These are phyloP conservation scores for Corynascus novoguineensis DNA, from an alignment of 495 filamentous ascomycete species.

Conservation along the genomic window DNA sequence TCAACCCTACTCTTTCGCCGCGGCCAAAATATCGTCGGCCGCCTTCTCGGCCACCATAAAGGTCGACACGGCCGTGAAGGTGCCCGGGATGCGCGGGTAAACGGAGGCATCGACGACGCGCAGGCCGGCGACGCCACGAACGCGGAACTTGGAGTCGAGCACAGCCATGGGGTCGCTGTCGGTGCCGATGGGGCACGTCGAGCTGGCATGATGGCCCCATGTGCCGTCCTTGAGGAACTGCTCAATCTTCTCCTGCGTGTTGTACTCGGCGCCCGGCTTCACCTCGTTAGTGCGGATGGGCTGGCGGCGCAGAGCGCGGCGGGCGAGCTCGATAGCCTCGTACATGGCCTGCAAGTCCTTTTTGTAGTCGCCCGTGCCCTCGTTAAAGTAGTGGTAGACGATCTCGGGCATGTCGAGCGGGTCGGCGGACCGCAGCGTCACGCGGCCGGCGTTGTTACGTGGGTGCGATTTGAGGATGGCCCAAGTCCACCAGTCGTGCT, in stretches of 20 bases:
- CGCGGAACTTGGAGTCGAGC: slow-evolving; percentile 53
- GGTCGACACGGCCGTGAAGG: slow-evolving; percentile 48
- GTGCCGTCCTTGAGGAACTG: slow-evolving; percentile 46
- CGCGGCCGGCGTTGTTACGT: slow-evolving; percentile 47
- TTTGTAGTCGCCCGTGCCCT: slow-evolving; percentile 15
- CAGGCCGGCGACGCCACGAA: slow-evolving; percentile 51
- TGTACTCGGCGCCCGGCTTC: slow-evolving; percentile 43
- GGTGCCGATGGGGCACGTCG: slow-evolving; percentile 52
- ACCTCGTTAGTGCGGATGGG: slow-evolving; percentile 41
- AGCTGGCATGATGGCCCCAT: slow-evolving; percentile 58
- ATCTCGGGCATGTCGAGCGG: slow-evolving; percentile 52
- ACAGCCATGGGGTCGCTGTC: slow-evolving; percentile 53
- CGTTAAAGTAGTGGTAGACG: slow-evolving; percentile 52
- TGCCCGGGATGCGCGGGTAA: slow-evolving; percentile 54
- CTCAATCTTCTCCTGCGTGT: slow-evolving; percentile 37
- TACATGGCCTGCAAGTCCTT: slow-evolving; percentile 45
- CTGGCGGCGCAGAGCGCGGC: slow-evolving; percentile 36
- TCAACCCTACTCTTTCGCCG: background rate
- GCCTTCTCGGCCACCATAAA: slow-evolving; percentile 61
- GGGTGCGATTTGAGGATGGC: slow-evolving; percentile 48
- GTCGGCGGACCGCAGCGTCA: slow-evolving; percentile 46
- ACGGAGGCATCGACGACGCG: slow-evolving; percentile 57
- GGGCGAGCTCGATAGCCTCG: slow-evolving; percentile 43
- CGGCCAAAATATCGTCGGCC: slow-evolving; percentile 28
- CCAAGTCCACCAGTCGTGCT: slow-evolving; percentile 44